Evolutionary conservation across 1,139 yeast species (phyloP).

Genomic region (Ashbya aceris): DNA sequence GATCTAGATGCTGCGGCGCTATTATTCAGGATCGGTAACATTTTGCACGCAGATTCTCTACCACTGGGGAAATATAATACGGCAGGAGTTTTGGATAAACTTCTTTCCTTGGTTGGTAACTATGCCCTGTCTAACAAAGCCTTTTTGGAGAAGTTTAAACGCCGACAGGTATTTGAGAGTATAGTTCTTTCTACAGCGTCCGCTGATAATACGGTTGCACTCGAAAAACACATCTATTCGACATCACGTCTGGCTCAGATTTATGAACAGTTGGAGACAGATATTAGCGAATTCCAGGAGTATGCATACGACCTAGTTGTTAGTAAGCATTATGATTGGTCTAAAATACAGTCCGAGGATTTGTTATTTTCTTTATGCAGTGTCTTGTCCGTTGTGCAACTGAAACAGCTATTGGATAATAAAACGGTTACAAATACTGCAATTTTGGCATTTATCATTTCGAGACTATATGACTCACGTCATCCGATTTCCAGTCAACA

Average conservation of each 20-base stretch:
- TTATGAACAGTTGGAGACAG: conserved; percentile 6
- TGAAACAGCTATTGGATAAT: conserved; percentile 1
- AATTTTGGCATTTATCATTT: neutral
- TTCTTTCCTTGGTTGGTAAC: conserved; percentile 36
- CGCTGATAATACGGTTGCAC: neutral
- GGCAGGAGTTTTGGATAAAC: conserved; percentile 20
- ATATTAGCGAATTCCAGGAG: conserved; percentile 7
- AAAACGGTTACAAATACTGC: neutral
- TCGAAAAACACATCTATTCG: conserved; percentile 7
- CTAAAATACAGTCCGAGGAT: neutral
- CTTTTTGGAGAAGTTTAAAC: neutral
- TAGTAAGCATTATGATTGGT: neutral
- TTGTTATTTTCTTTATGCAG: conserved; percentile 1
- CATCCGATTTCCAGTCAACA: too few relatives aligned
- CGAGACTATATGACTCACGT: neutral
- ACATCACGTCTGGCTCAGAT: conserved; percentile 10
- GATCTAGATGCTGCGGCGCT: conserved; percentile 43
- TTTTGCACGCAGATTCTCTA: conserved; percentile 23
- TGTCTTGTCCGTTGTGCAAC: conserved; percentile 5
- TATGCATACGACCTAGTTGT: conserved; percentile 9
- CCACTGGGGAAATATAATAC: conserved; percentile 10
- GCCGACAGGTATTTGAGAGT: neutral
- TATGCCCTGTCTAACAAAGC: conserved; percentile 30
- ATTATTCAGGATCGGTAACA: conserved; percentile 32
- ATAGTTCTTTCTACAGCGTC: neutral